Conservation (phyloP, 192 early-diverging fungal species). For the Entophlyctis luteolus region DNA sequence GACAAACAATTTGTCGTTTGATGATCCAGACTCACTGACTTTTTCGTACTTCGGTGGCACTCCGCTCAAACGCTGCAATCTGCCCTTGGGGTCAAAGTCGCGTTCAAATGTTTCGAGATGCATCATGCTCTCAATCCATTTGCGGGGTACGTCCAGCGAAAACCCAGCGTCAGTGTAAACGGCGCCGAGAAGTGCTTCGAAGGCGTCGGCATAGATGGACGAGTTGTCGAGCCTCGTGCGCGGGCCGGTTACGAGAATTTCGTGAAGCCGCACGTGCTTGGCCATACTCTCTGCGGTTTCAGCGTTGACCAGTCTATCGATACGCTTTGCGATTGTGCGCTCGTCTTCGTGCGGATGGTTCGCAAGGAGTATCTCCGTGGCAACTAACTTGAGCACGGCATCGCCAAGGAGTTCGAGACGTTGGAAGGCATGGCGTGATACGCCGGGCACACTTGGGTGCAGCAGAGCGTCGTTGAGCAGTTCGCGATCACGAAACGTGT, state of each 20-base stretch:
- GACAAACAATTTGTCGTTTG: no score
- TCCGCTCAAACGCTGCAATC: no score
- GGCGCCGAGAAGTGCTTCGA: constrained; percentile 4
- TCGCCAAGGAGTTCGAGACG: constrained; percentile 91
- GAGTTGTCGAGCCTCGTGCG: not conserved
- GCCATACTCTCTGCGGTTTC: not conserved
- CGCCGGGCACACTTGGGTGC: constrained; percentile 37
- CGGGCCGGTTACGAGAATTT: not conserved
- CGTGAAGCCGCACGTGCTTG: not conserved
- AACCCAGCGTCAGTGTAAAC: not conserved
- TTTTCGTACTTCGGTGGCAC: no score
- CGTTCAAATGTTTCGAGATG: no score
- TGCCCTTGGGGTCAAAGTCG: no score
- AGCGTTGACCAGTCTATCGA: not conserved
- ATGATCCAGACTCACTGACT: no score
- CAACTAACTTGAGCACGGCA: constrained; percentile 75
- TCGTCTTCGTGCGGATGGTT: constrained; percentile 51
- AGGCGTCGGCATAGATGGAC: not conserved
- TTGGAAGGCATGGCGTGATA: constrained; percentile 62
- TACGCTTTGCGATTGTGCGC: not conserved
- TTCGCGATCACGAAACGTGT: constrained; percentile 56
- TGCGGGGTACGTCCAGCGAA: not conserved
- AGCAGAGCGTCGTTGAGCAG: constrained; percentile 74
- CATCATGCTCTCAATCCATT: not conserved
- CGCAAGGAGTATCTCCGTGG: constrained; percentile 71